These are phyloP conservation scores for Mycena citricolor DNA, from an alignment of 1,284 basidiomycete genomes.

Conservation along the genomic window DNA sequence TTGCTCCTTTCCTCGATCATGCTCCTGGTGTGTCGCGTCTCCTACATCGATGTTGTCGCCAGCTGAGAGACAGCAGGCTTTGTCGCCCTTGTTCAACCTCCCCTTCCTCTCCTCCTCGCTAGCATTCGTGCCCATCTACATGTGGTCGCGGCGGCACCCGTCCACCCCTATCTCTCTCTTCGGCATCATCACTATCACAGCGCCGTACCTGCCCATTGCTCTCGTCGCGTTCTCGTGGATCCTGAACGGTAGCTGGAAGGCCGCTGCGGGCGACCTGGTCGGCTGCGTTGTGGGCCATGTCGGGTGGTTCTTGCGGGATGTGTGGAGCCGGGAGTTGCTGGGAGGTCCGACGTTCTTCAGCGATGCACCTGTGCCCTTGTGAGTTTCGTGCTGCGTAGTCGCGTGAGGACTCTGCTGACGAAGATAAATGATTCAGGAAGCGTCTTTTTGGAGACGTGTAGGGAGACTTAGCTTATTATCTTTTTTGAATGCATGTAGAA, in stretches of 20 bases:
- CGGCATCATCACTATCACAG: conserved; percentile 91
- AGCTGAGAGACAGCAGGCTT: conserved; percentile 43
- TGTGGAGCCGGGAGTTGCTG: conserved; percentile 92
- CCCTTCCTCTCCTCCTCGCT: conserved; percentile 88
- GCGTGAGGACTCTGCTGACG: conserved; percentile 2
- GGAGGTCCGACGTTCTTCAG: conserved; percentile 75
- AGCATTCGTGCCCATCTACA: conserved; percentile 92
- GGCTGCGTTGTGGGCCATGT: conserved; percentile 91
- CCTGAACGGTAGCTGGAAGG: conserved; percentile 83
- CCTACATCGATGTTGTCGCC: background rate
- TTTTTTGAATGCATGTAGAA: conserved; percentile 3
- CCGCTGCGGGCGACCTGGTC: conserved; percentile 81
- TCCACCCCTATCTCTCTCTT: conserved; percentile 94
- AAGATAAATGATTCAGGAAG: conserved; percentile 43
- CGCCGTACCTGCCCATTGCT: conserved; percentile 91
- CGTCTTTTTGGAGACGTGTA: conserved; percentile 60
- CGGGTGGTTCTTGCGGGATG: conserved; percentile 91
- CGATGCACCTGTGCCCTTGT: conserved; percentile 79
- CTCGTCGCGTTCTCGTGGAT: conserved; percentile 90
- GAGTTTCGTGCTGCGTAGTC: too few relatives aligned
- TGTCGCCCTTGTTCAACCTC: conserved; percentile 85
- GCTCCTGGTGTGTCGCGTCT: conserved; percentile 65
- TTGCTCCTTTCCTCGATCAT: conserved; percentile 78
- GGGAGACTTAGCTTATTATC: too few relatives aligned
- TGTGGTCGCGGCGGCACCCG: conserved; percentile 95